Evolutionary conservation across 257 asterid genomes (phyloP).

Genomic region (Pogostemon cablin): DNA sequence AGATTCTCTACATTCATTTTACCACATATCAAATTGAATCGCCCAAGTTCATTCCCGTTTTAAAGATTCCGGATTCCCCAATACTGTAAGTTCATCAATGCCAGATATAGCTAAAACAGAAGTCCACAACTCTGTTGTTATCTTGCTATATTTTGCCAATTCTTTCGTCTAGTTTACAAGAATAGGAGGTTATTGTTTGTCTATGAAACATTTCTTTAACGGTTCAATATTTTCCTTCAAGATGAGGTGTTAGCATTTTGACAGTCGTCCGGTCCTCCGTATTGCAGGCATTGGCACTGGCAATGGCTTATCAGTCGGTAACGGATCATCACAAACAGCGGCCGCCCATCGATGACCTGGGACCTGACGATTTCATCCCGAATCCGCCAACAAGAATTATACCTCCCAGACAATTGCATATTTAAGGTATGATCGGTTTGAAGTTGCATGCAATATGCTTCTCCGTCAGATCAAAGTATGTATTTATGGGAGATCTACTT

Average conservation of each 20-base stretch:
- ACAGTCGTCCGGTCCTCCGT: neutral
- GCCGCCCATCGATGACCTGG: constrained; percentile 78
- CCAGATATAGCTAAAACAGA: no score
- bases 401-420: constrained; percentile 48
- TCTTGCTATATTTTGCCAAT: no score
- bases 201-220: neutral
- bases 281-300: constrained; percentile 80
- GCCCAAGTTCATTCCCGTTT: neutral
- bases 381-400: constrained; percentile 45
- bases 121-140: no score
- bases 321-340: constrained; percentile 81
- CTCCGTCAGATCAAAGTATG: neutral
- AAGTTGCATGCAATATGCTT: neutral
- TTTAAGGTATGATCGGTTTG: constrained; percentile 16
- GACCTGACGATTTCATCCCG: constrained; percentile 58
- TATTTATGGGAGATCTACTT: neutral
- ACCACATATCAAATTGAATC: neutral
- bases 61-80: no score
- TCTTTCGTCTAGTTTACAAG: no score
- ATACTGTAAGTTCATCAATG: no score
- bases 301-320: constrained; percentile 80
- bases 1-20: neutral
- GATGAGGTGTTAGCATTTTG: neutral
- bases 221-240: neutral
- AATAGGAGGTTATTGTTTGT: neutral